Conservation (phyloP, 1,284 basidiomycete genomes). For the Veloporphyrellus conicus region DNA sequence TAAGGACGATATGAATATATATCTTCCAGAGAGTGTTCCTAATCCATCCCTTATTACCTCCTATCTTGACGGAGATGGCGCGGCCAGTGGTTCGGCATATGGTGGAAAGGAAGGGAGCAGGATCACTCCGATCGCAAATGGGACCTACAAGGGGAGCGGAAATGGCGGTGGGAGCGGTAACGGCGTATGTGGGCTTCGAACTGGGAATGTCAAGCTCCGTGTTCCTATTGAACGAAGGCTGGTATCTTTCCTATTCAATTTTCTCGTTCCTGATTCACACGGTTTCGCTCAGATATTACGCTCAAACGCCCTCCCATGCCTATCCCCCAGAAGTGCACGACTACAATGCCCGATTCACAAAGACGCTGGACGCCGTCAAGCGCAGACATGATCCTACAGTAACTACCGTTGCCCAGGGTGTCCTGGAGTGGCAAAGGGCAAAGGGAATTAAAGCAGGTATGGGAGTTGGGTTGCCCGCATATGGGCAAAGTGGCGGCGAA, state of each 20-base stretch:
- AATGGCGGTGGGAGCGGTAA: constrained; percentile 32
- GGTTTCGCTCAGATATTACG: constrained; percentile 62
- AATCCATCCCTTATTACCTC: constrained; percentile 53
- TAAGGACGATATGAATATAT: constrained; percentile 18
- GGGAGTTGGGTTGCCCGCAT: constrained; percentile 35
- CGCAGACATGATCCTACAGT: constrained; percentile 95
- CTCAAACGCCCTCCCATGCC: constrained; percentile 59
- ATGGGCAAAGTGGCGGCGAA: constrained; percentile 74
- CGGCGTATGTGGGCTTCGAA: constrained; percentile 31
- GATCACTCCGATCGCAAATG: constrained; percentile 3
- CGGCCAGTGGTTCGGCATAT: constrained; percentile 14
- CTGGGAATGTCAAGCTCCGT: constrained; percentile 51
- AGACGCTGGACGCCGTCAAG: constrained; percentile 86
- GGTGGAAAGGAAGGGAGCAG: constrained; percentile 21
- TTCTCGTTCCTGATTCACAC: constrained; percentile 10
- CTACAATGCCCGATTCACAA: constrained; percentile 91
- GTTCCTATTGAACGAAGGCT: constrained; percentile 74
- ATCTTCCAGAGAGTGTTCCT: constrained; percentile 63
- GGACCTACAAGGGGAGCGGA: constrained; percentile 21
- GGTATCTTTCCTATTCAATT: constrained; percentile 1
- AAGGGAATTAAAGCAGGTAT: constrained; percentile 30
- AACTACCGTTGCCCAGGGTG: constrained; percentile 92
- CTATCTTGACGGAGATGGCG: constrained; percentile 26
- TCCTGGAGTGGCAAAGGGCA: constrained; percentile 71
- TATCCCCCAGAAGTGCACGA: constrained; percentile 95